Evolutionary conservation across 345 rosid species (phyloP).

Genomic region (Salix brachista): DNA sequence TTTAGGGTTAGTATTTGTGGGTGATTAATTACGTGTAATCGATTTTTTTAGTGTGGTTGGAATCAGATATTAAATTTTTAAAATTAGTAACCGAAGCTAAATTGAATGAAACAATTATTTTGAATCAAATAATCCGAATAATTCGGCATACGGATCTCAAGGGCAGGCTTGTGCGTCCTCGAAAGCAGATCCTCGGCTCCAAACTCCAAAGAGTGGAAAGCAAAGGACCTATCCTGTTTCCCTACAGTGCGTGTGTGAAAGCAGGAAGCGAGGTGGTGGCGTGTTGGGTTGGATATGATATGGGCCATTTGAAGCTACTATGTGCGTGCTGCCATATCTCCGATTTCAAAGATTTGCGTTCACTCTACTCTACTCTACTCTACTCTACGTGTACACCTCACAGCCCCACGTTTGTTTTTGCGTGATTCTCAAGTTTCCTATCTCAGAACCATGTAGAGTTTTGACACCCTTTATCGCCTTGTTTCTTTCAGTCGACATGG

Average conservation of each 20-base stretch:
- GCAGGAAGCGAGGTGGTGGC: constrained; percentile 14
- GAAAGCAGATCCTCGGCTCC: neutral
- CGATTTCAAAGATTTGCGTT: neutral
- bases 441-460: neutral
- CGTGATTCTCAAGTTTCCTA: constrained; percentile 4
- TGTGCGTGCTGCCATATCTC: neutral
- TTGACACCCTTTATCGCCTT: neutral
- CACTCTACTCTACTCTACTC: neutral
- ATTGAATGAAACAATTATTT: too few relatives aligned
- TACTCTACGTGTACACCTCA: neutral
- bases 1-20: too few relatives aligned
- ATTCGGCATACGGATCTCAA: neutral
- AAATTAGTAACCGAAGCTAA: too few relatives aligned
- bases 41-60: too few relatives aligned
- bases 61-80: too few relatives aligned
- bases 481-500: neutral
- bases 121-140: too few relatives aligned
- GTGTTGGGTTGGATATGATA: constrained; percentile 3
- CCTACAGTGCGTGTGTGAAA: constrained; percentile 9
- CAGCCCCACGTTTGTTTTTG: neutral
- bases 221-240: neutral
- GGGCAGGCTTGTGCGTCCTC: neutral
- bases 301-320: neutral
- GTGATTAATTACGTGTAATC: too few relatives aligned
- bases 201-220: neutral